Conservation (phyloP, 228 moss, liverwort and hornwort species). For the Sphagnum magellanicum region DNA sequence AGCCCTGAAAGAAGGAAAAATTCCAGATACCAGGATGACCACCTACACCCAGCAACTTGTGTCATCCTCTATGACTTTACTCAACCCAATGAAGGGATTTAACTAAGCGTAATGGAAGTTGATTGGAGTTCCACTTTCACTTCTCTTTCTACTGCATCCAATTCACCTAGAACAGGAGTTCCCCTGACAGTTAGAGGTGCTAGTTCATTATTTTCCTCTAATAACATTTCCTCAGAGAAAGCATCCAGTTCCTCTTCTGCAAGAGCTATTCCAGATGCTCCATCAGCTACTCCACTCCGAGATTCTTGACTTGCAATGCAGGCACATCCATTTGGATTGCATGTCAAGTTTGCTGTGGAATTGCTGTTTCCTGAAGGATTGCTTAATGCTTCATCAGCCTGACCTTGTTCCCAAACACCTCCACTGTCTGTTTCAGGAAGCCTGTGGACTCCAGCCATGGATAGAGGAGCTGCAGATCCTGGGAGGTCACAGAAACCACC, state of each 20-base stretch:
- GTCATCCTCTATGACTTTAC: not conserved
- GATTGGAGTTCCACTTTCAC: slow-evolving; percentile 2
- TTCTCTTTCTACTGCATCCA: slow-evolving; percentile 4
- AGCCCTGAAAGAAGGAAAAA: no score
- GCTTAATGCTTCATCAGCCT: slow-evolving; percentile 1
- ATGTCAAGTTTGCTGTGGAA: not conserved
- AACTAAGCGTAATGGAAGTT: slow-evolving; percentile 5
- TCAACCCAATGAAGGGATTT: slow-evolving; percentile 1
- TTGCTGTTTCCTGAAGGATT: not conserved
- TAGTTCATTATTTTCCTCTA: slow-evolving; percentile 3
- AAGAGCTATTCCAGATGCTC: not conserved
- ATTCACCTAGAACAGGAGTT: slow-evolving; percentile 3
- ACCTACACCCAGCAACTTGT: no score
- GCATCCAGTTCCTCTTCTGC: not conserved
- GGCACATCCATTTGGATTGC: slow-evolving; percentile 1
- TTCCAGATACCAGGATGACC: no score
- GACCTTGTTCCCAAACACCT: not conserved
- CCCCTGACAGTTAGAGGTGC: slow-evolving; percentile 3
- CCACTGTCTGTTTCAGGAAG: slow-evolving; percentile 5
- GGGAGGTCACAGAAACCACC: no score
- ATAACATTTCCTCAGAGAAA: not conserved
- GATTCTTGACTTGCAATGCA: not conserved
- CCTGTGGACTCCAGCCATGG: slow-evolving; percentile 4
- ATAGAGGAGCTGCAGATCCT: not conserved
- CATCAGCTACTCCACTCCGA: not conserved